Percentiles rank a stretch among this genome's conserved stretches.
These are phyloP conservation scores for Starmerella vaccinii DNA, from an alignment of 805 yeast genomes.

Conservation along the genomic window DNA sequence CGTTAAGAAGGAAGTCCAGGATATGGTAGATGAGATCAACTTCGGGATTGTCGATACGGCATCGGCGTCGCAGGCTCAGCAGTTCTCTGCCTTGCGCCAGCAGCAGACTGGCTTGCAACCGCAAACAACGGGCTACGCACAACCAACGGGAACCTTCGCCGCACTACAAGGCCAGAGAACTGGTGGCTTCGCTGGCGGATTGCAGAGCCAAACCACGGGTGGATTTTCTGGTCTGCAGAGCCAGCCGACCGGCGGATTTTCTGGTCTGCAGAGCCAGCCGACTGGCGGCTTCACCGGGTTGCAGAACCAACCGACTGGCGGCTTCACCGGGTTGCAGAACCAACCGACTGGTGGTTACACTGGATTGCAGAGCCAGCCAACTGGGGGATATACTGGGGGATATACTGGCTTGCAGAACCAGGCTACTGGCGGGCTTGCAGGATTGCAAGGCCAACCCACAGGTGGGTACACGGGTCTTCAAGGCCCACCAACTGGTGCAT, in stretches of 20 bases:
- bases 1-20: slow-evolving; percentile 71
- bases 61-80: slow-evolving; percentile 1
- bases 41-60: slow-evolving; percentile 54
- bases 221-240: slow-evolving; percentile 6
- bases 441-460: slow-evolving; percentile 12
- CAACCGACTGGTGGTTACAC: not conserved
- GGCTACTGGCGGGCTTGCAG: slow-evolving; percentile 5
- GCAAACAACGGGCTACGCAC: slow-evolving; percentile 27
- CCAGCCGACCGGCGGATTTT: slow-evolving; percentile 15
- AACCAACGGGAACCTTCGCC: slow-evolving; percentile 29
- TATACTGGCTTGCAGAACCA: slow-evolving; percentile 11
- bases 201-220: slow-evolving; percentile 14
- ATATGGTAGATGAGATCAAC: slow-evolving; percentile 81
- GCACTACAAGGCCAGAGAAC: slow-evolving; percentile 9
- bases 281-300: slow-evolving; percentile 16
- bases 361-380: not conserved
- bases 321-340: not conserved
- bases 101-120: slow-evolving; percentile 15
- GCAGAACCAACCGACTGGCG: slow-evolving; percentile 9
- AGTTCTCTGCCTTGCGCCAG: slow-evolving; percentile 11
- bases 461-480: slow-evolving; percentile 9
- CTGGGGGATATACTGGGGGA: slow-evolving; percentile 9
- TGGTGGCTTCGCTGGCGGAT: slow-evolving; percentile 2
- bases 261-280: slow-evolving; percentile 5
- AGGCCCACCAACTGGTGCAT: slow-evolving; percentile 16